Conservation (phyloP, 768 basidiomycete species). For the Hortiboletus campestris region DNA sequence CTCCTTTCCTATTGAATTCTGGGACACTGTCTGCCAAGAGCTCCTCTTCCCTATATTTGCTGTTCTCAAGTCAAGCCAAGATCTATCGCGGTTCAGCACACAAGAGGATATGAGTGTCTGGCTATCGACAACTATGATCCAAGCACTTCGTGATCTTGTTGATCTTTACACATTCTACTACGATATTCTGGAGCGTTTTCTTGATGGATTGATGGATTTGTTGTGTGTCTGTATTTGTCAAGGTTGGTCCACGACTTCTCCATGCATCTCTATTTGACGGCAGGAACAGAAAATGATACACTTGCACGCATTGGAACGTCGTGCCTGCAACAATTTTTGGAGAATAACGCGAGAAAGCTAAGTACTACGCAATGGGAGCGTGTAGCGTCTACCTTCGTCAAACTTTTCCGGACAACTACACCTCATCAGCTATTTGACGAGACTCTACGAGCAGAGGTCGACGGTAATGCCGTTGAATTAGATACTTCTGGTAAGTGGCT, state of each 20-base stretch:
- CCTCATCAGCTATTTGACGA: slow-evolving; percentile 97
- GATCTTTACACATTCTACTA: slow-evolving; percentile 97
- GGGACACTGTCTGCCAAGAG: slow-evolving; percentile 97
- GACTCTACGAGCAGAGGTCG: slow-evolving; percentile 80
- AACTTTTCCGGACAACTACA: slow-evolving; percentile 95
- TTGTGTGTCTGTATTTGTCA: slow-evolving; percentile 97
- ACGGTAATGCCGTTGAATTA: slow-evolving; percentile 52
- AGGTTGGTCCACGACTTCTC: slow-evolving; percentile 51
- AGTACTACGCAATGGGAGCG: slow-evolving; percentile 85
- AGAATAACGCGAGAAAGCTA: slow-evolving; percentile 88
- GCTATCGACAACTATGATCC: slow-evolving; percentile 98
- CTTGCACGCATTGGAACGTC: slow-evolving; percentile 97
- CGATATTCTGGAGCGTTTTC: slow-evolving; percentile 80
- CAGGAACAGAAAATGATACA: slow-evolving; percentile 85
- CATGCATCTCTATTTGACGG: slow-evolving; percentile 2
- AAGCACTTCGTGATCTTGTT: slow-evolving; percentile 91
- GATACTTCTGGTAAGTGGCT: slow-evolving; percentile 41
- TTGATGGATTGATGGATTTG: slow-evolving; percentile 92
- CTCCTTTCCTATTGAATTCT: slow-evolving; percentile 87
- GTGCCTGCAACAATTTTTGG: slow-evolving; percentile 92
- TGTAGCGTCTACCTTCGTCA: slow-evolving; percentile 89
- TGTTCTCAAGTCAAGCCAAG: slow-evolving; percentile 89
- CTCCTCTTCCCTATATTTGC: slow-evolving; percentile 98
- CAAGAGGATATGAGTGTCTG: slow-evolving; percentile 99
- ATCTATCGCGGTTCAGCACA: slow-evolving; percentile 88